Conservation (phyloP, 257 asterid species). For the Nicotiana tabacum region DNA sequence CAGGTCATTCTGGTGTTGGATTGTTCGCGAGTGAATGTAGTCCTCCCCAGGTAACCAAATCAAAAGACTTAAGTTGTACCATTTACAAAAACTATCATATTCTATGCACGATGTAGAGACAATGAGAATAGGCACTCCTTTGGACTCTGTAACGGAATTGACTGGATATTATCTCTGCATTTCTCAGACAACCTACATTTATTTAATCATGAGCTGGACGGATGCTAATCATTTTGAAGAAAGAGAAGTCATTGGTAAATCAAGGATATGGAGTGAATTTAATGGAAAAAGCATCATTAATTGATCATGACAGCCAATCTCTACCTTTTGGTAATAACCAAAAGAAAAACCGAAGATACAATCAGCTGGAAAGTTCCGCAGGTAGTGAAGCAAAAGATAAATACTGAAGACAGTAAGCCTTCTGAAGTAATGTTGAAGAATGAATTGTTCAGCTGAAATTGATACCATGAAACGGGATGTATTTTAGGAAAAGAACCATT, state of each 20-base stretch:
- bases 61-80: constrained; percentile 13
- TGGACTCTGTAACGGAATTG: constrained; percentile 34
- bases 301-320: constrained; percentile 16
- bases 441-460: constrained; percentile 64
- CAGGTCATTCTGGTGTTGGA: constrained; percentile 16
- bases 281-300: constrained; percentile 12
- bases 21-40: constrained; percentile 4
- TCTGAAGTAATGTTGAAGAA: constrained; percentile 29
- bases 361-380: constrained; percentile 27
- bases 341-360: constrained; percentile 33
- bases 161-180: constrained; percentile 33
- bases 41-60: constrained; percentile 9
- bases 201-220: constrained; percentile 30
- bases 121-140: constrained; percentile 46
- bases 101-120: constrained; percentile 29
- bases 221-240: constrained; percentile 30
- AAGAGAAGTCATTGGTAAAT: constrained; percentile 20
- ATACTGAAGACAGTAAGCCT: constrained; percentile 19
- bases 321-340: constrained; percentile 30
- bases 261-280: constrained; percentile 14
- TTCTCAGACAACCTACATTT: constrained; percentile 48
- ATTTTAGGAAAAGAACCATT: constrained; percentile 28
- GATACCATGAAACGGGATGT: constrained; percentile 44
- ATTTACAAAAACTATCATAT: constrained; percentile 26
- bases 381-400: constrained; percentile 34